Percentiles rank a stretch among this genome's conserved stretches.
Conservation (phyloP, 1,284 basidiomycete species). For the Cystobasidiaceae sp. region DNA sequence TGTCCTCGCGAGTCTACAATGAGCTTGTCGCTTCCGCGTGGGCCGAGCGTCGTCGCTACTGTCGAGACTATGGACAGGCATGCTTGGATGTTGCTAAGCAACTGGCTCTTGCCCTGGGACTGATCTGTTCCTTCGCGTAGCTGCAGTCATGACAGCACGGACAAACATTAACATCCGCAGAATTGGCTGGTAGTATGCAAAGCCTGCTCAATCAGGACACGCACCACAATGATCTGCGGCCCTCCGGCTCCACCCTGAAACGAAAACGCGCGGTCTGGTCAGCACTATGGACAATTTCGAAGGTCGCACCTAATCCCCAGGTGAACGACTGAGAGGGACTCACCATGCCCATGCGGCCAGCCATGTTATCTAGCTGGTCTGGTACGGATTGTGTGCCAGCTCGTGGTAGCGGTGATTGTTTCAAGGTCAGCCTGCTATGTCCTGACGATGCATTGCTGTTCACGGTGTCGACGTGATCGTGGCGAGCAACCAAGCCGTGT, state of each 20-base stretch:
- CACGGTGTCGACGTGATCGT: slow-evolving; percentile 95
- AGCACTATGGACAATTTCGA: slow-evolving; percentile 11
- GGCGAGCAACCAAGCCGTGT: too few relatives aligned
- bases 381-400: slow-evolving; percentile 75
- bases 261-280: slow-evolving; percentile 33
- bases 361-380: slow-evolving; percentile 61
- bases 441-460: slow-evolving; percentile 99
- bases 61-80: slow-evolving; percentile 86
- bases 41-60: slow-evolving; percentile 90
- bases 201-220: neutral
- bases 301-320: slow-evolving; percentile 43
- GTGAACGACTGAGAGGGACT: slow-evolving; percentile 40
- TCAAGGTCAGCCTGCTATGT: slow-evolving; percentile 53
- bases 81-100: slow-evolving; percentile 87
- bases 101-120: slow-evolving; percentile 88
- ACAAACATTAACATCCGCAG: neutral
- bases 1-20: slow-evolving; percentile 55
- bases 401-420: slow-evolving; percentile 45
- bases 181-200: too few relatives aligned
- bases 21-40: slow-evolving; percentile 66
- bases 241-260: neutral
- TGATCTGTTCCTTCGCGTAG: slow-evolving; percentile 70
- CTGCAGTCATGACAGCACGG: neutral
- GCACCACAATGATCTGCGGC: slow-evolving; percentile 20
- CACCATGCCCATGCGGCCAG: slow-evolving; percentile 29